Evolutionary conservation across 139 green algal genomes (phyloP).

Genomic region (Raphidocelis subcapitata): DNA sequence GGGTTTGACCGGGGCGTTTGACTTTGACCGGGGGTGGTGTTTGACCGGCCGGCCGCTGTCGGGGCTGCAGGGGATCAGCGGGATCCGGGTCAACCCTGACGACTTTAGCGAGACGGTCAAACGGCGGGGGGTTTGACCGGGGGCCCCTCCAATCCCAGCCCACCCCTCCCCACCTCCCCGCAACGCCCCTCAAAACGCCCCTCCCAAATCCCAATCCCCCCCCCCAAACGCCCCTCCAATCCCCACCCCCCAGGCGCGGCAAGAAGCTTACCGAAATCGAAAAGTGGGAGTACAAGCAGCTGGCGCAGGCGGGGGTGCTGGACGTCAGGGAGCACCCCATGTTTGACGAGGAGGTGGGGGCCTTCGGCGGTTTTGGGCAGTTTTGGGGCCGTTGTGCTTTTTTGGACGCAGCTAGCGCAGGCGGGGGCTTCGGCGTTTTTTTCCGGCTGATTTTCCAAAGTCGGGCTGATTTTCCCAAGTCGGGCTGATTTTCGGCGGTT

Average conservation of each 20-base stretch:
- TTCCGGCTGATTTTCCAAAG: neutral
- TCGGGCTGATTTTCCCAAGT: neutral
- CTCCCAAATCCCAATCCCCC: too few species aligned
- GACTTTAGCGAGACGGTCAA: slow-evolving; percentile 39
- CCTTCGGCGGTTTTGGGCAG: neutral
- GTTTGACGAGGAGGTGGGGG: slow-evolving; percentile 82
- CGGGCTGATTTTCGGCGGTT: too few species aligned
- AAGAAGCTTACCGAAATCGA: slow-evolving; percentile 74
- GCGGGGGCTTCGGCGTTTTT: neutral
- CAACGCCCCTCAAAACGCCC: too few species aligned
- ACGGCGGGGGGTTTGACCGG: neutral
- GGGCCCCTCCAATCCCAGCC: slow-evolving; percentile 1
- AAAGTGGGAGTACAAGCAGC: slow-evolving; percentile 81
- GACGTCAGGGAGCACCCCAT: slow-evolving; percentile 84
- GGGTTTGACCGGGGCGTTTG: neutral
- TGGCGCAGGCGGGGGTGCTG: slow-evolving; percentile 77
- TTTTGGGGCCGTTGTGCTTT: neutral
- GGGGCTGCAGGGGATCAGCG: slow-evolving; percentile 76
- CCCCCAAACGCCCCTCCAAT: too few species aligned
- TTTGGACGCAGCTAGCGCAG: too few species aligned
- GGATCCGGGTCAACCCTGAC: slow-evolving; percentile 68
- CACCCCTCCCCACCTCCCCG: slow-evolving; percentile 4
- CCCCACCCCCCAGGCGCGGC: slow-evolving; percentile 36
- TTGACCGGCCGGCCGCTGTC: slow-evolving; percentile 7
- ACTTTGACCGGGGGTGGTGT: too few species aligned